These are phyloP conservation scores for Chaetomium fimeti DNA, from an alignment of 495 filamentous ascomycete genomes.

Conservation along the genomic window DNA sequence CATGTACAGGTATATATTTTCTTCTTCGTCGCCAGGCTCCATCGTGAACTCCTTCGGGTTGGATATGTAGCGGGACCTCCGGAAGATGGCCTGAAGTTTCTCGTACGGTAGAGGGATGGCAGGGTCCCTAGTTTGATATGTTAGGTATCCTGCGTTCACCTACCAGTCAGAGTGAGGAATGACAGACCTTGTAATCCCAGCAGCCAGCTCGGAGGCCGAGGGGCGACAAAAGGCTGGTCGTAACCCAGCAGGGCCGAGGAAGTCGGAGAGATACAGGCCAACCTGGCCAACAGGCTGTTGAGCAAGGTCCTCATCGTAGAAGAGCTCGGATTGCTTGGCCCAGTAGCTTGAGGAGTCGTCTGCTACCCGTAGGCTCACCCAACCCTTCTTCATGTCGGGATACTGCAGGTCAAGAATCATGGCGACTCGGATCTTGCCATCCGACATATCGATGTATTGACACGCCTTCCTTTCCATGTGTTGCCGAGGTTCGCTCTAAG, in stretches of 20 bases:
- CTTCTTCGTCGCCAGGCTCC: neutral
- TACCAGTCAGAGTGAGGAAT: neutral
- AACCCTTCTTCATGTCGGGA: conserved; percentile 10
- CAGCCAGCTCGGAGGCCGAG: conserved; percentile 15
- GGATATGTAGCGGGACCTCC: conserved; percentile 5
- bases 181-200: conserved; percentile 19
- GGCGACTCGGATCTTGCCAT: conserved; percentile 17
- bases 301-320: conserved; percentile 12
- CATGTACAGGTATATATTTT: neutral
- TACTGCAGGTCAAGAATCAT: conserved; percentile 19
- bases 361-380: conserved; percentile 6
- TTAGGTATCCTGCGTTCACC: conserved; percentile 8
- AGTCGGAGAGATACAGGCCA: conserved; percentile 23
- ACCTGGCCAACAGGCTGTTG: conserved; percentile 22
- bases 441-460: conserved; percentile 17
- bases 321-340: conserved; percentile 12
- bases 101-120: conserved; percentile 9
- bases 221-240: conserved; percentile 23
- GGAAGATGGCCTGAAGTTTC: conserved; percentile 20
- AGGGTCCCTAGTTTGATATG: conserved; percentile 15
- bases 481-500: conserved; percentile 20
- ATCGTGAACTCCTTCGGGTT: neutral
- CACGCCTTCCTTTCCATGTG: conserved; percentile 15
- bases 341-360: conserved; percentile 3
- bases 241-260: conserved; percentile 18